Percentiles rank a stretch among this genome's conserved stretches.
phyloP scores from a whole-genome alignment of 176 grass and related monocot genomes.

The barley (Hordeum vulgare) region MorexV3_pseudomolecules_assembly NC_058524.1:300774932-300775431 shows the following conservation, averaged over 20 bases:
- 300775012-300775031: background rate
- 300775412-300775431: slow-evolving; percentile 14
- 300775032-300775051: background rate
- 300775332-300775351: background rate
- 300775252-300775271: slow-evolving; percentile 77
- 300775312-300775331: slow-evolving; percentile 5
- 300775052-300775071: slow-evolving; percentile 14
- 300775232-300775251: slow-evolving; percentile 79
- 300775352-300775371: slow-evolving; percentile 14
- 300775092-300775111: slow-evolving; percentile 91
- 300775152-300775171: slow-evolving; percentile 69
- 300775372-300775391: background rate
- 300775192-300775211: slow-evolving; percentile 81
- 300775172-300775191: slow-evolving; percentile 82
- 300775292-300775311: slow-evolving; percentile 15
- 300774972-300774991: slow-evolving; percentile 93
- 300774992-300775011: slow-evolving; percentile 55
- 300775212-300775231: slow-evolving; percentile 79
- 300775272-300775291: slow-evolving; percentile 33
- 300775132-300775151: slow-evolving; percentile 90
- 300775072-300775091: slow-evolving; percentile 19
- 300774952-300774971: slow-evolving; percentile 95
- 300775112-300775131: slow-evolving; percentile 84
- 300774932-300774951: slow-evolving; percentile 60
- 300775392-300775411: slow-evolving; percentile 24